phyloP scores from a whole-genome alignment of 768 basidiomycete species.

The Sporobolomyces roseus region DNA sequence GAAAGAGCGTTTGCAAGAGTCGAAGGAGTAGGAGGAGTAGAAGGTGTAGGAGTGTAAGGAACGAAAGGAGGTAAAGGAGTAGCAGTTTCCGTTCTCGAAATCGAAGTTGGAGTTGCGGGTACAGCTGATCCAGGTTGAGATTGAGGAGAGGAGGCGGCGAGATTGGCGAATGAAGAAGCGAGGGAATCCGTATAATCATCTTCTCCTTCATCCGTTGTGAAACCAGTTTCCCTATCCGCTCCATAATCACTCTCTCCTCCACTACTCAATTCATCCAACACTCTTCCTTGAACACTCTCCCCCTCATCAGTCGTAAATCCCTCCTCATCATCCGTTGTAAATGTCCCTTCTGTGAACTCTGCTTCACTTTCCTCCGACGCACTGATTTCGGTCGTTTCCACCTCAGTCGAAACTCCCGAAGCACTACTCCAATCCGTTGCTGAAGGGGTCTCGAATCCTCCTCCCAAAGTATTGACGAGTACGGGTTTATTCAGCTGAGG shows the following conservation, averaged over 20 bases:
- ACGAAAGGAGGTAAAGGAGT: conserved; percentile 6
- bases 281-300: not conserved
- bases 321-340: conserved; percentile 6
- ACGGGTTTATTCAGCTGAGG: conserved; percentile 15
- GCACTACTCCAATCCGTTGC: conserved; percentile 26
- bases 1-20: not conserved
- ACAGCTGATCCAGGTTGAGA: not conserved
- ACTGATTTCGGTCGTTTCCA: not conserved
- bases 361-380: conserved; percentile 18
- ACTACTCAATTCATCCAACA: not conserved
- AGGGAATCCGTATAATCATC: conserved; percentile 21
- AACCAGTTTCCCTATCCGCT: not conserved
- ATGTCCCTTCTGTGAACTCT: not conserved
- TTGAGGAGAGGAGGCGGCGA: not conserved
- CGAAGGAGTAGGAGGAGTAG: not conserved
- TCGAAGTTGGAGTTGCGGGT: conserved; percentile 5
- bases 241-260: not conserved
- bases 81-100: too few relatives aligned
- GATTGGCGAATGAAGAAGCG: conserved; percentile 22
- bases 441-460: conserved; percentile 25
- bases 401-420: conserved; percentile 2
- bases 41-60: not conserved
- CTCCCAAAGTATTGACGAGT: not conserved
- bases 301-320: not conserved
- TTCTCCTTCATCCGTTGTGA: conserved; percentile 9